Evolutionary conservation across 768 basidiomycete species (phyloP), one percentile per base, ranked within the genome.

Genomic region (Austroboletus festivus): DNA sequence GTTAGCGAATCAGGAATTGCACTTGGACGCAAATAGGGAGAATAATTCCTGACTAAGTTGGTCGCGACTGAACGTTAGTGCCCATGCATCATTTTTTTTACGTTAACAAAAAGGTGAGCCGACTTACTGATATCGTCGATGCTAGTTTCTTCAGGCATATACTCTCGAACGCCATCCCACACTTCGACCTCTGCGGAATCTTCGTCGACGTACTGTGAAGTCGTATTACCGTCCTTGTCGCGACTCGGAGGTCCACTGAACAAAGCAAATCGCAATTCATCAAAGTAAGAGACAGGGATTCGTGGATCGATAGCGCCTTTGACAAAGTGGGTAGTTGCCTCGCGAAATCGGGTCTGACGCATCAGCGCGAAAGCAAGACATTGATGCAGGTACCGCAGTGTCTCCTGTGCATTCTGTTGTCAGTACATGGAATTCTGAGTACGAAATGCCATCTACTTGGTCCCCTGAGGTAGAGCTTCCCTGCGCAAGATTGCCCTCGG

Each of bases 31-130:
- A 95, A 78, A 70, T 93, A 86, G 15, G 93, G 92, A 38, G 88
- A 89, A 66, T 94, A 93, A 63, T 93, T 93, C 75, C 81, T 79
- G 76, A 91, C 89, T 88, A 94, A 73, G 78, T 92, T 90, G 60
- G 75, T 79, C 68, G 79, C 79, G 79, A 93, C 93, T 93, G 73
- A 62, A 71, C 52, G 73, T 86, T 81, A 88, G 85, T 82, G 79
- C 79, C 75, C 78, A 75, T 46, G 26, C 50, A 51, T 55, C 35
- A 53, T 54, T 53, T 56, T 48, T 50, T 54, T 52, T 58, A n/a
- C n/a, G n/a, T n/a, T 53, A 58, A 51, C 49, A 50, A 28, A 53
- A 52, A 55, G 54, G 51, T 56, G 65, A 53, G 57, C 73, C 68
- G 71, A 83, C 93, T 86, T 65, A 95, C 93, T 86, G 59, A 95